A percentile compares a stretch with the other conserved stretches of the same genome.
Conservation (phyloP, 306 rosid genomes). For the Ceratonia siliqua region DNA sequence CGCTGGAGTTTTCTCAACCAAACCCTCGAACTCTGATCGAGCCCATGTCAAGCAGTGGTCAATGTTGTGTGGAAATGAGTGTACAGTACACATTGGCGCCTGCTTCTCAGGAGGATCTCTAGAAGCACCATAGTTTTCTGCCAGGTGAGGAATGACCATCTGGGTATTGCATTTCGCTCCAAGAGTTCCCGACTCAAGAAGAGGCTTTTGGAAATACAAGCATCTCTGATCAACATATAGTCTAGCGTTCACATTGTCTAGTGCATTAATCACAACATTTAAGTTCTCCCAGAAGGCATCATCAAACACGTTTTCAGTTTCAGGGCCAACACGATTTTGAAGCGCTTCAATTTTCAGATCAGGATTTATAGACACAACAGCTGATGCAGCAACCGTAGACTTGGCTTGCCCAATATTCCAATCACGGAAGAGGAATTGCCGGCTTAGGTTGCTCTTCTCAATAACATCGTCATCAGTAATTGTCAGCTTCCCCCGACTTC, state of each 20-base stretch:
- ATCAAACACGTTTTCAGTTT: slow-evolving; percentile 79
- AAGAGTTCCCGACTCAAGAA: slow-evolving; percentile 97
- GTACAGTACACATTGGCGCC: slow-evolving; percentile 99
- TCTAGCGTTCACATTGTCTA: slow-evolving; percentile 94
- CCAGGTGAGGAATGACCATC: slow-evolving; percentile 94
- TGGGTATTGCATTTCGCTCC: slow-evolving; percentile 99
- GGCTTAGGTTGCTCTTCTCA: slow-evolving; percentile 94
- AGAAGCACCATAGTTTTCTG: slow-evolving; percentile 98
- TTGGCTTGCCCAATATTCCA: slow-evolving; percentile 99
- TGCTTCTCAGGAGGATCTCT: slow-evolving; percentile 99
- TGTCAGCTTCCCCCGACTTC: slow-evolving; percentile 71
- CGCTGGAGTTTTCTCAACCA: slow-evolving; percentile 94
- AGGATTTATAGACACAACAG: slow-evolving; percentile 69
- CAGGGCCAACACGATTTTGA: slow-evolving; percentile 83
- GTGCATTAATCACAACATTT: slow-evolving; percentile 78
- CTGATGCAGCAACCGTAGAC: slow-evolving; percentile 91
- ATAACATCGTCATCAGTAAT: slow-evolving; percentile 97
- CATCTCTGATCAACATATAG: slow-evolving; percentile 95
- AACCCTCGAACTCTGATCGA: slow-evolving; percentile 97
- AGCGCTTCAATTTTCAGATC: slow-evolving; percentile 63
- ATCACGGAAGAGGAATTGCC: slow-evolving; percentile 98
- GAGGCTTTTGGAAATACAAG: slow-evolving; percentile 95
- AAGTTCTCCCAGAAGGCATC: slow-evolving; percentile 81
- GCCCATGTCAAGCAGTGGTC: slow-evolving; percentile 99
- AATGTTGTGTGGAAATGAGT: slow-evolving; percentile 96